Evolutionary conservation across 2,329 filamentous ascomycete genomes (phyloP).

Genomic region (Xylariaceae sp.): DNA sequence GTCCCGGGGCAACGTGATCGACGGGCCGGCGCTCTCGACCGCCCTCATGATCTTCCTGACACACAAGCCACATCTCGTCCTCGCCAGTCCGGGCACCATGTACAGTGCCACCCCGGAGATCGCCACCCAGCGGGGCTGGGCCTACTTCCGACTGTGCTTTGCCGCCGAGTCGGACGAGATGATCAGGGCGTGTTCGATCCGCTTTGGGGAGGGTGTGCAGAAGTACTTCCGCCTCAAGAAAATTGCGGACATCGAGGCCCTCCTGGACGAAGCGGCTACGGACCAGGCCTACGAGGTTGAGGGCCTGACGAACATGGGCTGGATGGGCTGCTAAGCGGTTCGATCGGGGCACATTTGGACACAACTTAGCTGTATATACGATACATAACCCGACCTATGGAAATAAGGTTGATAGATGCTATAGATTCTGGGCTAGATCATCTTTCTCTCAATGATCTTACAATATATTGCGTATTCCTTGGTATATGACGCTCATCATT

Average conservation of each 20-base stretch:
- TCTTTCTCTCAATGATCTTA: not conserved
- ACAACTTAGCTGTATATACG: not conserved
- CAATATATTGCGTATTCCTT: not conserved
- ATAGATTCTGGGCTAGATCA: not conserved
- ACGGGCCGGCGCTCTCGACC: conserved; percentile 50
- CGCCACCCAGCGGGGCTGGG: conserved; percentile 54
- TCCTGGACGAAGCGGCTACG: conserved; percentile 39
- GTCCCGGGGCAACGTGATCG: conserved; percentile 38
- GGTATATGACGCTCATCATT: not conserved
- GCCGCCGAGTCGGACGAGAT: conserved; percentile 72
- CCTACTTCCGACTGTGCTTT: conserved; percentile 75
- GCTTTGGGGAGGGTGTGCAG: conserved; percentile 63
- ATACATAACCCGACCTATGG: not conserved
- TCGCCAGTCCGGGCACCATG: conserved; percentile 65
- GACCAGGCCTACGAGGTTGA: conserved; percentile 21
- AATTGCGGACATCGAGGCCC: conserved; percentile 57
- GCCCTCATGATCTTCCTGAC: conserved; percentile 70
- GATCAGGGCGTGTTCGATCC: conserved; percentile 54
- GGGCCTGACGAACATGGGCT: conserved; percentile 22
- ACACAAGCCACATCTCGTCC: conserved; percentile 60
- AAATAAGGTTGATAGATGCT: not conserved
- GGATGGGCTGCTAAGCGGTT: conserved; percentile 26
- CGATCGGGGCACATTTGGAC: not conserved
- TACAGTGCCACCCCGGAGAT: conserved; percentile 65
- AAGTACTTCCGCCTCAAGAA: conserved; percentile 74